These are phyloP conservation scores for Pichia sp. DNA, from an alignment of 1,139 yeast genomes.

Conservation along the genomic window DNA sequence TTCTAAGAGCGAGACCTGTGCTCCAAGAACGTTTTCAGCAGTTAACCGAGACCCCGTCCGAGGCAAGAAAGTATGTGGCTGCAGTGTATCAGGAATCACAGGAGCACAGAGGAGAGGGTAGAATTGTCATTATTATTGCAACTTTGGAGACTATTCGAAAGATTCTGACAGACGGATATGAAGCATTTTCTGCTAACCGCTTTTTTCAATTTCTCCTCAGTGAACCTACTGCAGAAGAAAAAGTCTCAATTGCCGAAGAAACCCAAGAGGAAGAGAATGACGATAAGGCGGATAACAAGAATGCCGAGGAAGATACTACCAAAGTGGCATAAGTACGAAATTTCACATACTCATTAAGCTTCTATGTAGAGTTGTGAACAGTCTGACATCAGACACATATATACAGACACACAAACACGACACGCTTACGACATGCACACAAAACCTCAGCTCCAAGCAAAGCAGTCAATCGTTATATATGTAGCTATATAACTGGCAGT, in stretches of 20 bases:
- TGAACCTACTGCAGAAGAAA: conserved; percentile 4
- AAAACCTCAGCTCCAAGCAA: not conserved
- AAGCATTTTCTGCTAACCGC: not conserved
- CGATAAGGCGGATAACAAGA: not conserved
- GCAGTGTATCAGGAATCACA: conserved; percentile 23
- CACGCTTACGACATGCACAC: not conserved
- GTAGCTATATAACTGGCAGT: not conserved
- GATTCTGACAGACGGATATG: conserved; percentile 22
- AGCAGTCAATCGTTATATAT: not conserved
- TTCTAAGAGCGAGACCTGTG: conserved; percentile 27
- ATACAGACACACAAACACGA: not conserved
- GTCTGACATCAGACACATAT: not conserved
- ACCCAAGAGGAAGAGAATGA: not conserved
- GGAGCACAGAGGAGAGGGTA: conserved; percentile 28
- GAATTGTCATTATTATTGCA: conserved; percentile 28
- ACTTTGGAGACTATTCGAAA: conserved; percentile 29
- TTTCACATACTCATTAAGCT: not conserved
- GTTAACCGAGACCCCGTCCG: conserved; percentile 19
- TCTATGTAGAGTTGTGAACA: not conserved
- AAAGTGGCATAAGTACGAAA: not conserved
- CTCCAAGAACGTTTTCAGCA: conserved; percentile 16
- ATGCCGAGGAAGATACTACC: not conserved
- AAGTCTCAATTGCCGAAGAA: conserved; percentile 11
- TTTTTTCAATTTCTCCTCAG: conserved; percentile 2
- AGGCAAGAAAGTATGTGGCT: conserved; percentile 19